These are phyloP conservation scores for Heterobasidion irregulare DNA, from an alignment of 1,284 basidiomycete species.

Conservation along the genomic window DNA sequence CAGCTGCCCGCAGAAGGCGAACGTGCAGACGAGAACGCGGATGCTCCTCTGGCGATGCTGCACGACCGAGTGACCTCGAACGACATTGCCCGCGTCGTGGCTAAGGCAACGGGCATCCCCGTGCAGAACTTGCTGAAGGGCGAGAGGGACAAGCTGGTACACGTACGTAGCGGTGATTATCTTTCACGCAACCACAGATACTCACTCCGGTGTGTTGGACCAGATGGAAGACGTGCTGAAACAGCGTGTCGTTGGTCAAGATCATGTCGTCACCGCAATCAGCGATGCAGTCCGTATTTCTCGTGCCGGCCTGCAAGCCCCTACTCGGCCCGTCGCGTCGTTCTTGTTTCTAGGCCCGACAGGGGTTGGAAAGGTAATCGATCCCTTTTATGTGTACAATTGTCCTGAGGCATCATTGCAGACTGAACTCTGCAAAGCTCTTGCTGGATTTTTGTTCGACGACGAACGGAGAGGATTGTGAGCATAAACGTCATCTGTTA, in stretches of 20 bases:
- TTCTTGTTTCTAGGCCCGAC: conserved; percentile 91
- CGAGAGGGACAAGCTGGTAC: conserved; percentile 85
- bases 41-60: conserved; percentile 55
- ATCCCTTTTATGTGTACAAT: no score
- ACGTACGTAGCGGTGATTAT: conserved; percentile 40
- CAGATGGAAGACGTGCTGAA: conserved; percentile 82
- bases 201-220: conserved; percentile 2
- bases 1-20: conserved; percentile 65
- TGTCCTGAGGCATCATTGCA: conserved; percentile 20
- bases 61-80: conserved; percentile 84
- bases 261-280: conserved; percentile 73
- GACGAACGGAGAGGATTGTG: conserved; percentile 80
- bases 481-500: conserved; percentile 5
- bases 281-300: conserved; percentile 88
- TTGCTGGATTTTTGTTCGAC: conserved; percentile 83
- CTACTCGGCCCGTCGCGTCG: conserved; percentile 82
- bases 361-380: conserved; percentile 66
- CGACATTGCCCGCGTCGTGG: conserved; percentile 85
- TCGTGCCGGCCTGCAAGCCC: conserved; percentile 82
- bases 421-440: conserved; percentile 84
- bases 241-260: conserved; percentile 81
- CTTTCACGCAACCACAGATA: neutral
- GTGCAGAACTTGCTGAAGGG: conserved; percentile 85
- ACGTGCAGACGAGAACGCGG: conserved; percentile 31
- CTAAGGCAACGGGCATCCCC: conserved; percentile 88